Conservation (phyloP, 768 basidiomycete species). For the Pisolithus orientalis region DNA sequence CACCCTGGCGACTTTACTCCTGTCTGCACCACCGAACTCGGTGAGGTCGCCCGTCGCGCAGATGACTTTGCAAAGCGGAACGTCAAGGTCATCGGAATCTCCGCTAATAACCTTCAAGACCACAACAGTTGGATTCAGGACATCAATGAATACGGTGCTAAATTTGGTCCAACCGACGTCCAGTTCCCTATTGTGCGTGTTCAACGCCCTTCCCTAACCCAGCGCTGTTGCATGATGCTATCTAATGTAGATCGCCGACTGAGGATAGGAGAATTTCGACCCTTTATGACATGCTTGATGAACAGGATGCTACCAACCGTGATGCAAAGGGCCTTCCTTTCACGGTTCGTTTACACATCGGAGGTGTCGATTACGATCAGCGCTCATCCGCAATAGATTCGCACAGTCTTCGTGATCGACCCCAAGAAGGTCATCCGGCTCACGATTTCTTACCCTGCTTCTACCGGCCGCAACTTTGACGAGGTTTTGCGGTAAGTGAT, state of each 20-base stretch:
- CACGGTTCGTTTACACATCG: constrained; percentile 46
- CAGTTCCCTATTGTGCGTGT: constrained; percentile 83
- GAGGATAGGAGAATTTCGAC: constrained; percentile 77
- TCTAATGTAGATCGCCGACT: constrained; percentile 75
- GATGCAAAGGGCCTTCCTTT: constrained; percentile 88
- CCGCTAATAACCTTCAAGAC: constrained; percentile 80
- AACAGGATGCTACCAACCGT: constrained; percentile 87
- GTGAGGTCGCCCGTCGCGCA: constrained; percentile 85
- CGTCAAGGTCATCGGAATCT: constrained; percentile 92
- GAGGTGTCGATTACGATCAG: background rate
- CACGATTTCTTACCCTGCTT: constrained; percentile 87
- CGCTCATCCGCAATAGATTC: constrained; percentile 46
- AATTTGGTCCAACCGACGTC: constrained; percentile 64
- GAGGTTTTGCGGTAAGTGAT: constrained; percentile 52
- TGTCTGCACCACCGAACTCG: constrained; percentile 95
- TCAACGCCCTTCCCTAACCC: background rate
- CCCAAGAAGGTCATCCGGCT: constrained; percentile 93
- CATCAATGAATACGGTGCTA: constrained; percentile 75
- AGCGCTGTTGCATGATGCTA: constrained; percentile 3
- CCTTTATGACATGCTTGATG: constrained; percentile 94
- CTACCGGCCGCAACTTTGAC: constrained; percentile 90
- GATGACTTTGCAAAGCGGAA: constrained; percentile 80
- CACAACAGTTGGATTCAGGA: constrained; percentile 89
- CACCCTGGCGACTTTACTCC: constrained; percentile 93
- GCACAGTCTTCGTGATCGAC: constrained; percentile 96